Evolutionary conservation across 164 flowering plant genomes (phyloP), one percentile per base, ranked within the genome.

Genomic region (Annona cherimola): DNA sequence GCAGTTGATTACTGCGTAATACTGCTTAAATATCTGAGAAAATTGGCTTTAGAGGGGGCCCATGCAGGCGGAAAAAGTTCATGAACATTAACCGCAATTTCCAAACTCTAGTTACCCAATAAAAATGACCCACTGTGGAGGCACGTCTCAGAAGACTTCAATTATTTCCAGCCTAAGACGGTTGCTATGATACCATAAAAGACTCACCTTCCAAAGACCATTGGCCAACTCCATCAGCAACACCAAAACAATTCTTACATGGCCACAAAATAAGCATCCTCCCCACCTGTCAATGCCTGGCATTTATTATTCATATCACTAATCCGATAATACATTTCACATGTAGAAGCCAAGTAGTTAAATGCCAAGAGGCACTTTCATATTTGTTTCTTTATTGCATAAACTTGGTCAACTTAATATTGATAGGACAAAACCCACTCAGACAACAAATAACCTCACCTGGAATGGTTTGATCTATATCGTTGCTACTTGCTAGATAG

Each of bases 271-370:
- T 78, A 88, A 65, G 94, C 91, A 86, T 93, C 94, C 78, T 88
- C 92, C 70, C 91, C 88, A 87, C 94, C 94, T 85, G 93, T 78
- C 83, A 83, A 86, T 66, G 83, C 93, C 94, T 89, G 93, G 84
- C 77, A 89, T 84, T 26, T 83, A 81, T 84, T 85, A 83, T 74
- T 81, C 65, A 80, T 71, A 85, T 86, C 79, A 87, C 76, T 81
- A 59, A 68, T 73, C 72, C 11, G 45, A 73, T 62, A 50, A 70
- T 46, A 19, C 61, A 7, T 65, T 54, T 62, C 67, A 64, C n/a
- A 42, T 66, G 45, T 69, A 75, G 59, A 39, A 57, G 4, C 57
- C 63, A 57, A 64, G 35, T 54, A 42, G 54, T 18, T 4, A 43
- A 14, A 67, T 44, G 11, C 50, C 63, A 73, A 16, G 46, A 20